Evolutionary conservation across 805 yeast genomes (phyloP).

Genomic region (Lachancea cidri): DNA sequence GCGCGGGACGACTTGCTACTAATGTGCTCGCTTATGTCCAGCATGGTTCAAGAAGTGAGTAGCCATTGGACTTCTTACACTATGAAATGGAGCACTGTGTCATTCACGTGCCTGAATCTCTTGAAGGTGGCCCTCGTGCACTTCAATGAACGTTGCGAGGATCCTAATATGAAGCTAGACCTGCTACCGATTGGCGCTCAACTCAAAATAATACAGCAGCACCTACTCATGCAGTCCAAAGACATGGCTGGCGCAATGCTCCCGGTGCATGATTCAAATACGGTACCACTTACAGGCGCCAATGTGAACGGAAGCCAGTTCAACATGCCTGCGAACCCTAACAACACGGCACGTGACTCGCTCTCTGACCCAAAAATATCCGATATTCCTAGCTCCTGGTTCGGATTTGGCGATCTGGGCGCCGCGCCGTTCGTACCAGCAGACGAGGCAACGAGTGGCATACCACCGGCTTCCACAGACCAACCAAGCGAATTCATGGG

Average conservation of each 20-base stretch:
- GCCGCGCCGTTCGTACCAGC: background rate
- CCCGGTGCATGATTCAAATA: background rate
- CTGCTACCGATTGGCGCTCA: background rate
- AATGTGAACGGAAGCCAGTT: no score
- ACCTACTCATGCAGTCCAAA: background rate
- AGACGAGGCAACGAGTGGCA: background rate
- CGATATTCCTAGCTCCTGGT: background rate
- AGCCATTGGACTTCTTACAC: background rate
- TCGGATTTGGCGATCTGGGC: background rate
- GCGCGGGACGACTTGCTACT: constrained; percentile 7
- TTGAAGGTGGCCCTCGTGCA: constrained; percentile 1
- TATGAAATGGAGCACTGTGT: constrained; percentile 6
- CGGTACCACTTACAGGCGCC: no score
- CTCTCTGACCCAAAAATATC: no score
- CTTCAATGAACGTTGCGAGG: constrained; percentile 1
- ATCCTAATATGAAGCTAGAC: background rate
- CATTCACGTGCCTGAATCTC: constrained; percentile 2
- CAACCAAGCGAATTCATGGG: background rate
- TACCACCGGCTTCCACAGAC: background rate
- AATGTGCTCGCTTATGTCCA: background rate
- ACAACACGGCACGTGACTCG: no score
- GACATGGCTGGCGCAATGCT: background rate
- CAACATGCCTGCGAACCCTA: no score
- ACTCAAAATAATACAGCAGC: background rate
- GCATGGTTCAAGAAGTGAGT: background rate